Evolutionary conservation across 116 monocot species (phyloP), one percentile per base, ranked within the genome.

Genomic region (Posidonia oceanica): DNA sequence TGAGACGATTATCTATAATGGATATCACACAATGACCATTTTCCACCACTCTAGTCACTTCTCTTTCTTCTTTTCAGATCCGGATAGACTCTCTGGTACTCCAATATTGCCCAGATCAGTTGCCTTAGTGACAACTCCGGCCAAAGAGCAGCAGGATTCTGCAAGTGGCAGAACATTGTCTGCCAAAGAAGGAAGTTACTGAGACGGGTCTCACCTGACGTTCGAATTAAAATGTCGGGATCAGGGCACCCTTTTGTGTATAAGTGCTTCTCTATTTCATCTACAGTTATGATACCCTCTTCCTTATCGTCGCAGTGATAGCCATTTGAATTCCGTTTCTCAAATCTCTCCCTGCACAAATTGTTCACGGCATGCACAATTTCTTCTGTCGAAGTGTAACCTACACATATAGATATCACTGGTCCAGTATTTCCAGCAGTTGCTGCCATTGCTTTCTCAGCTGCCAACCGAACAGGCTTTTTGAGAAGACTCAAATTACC

Each of bases 121-220:
- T 97, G 85, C 53, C 81, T 77, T 2, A 97, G 59, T 12, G 83
- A 85, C 68, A 91, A 91, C 17, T 86, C 84, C 18, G 93, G 93
- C 93, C 88, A 93, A 1, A 88, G 72, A 14, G 74, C 69, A 65
- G 0, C 6, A 12, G 84, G 86, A 42, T 75, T 86, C 66, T 93
- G 88, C 77, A 93, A 69, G 54, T 88, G 86, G 21, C 67, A 69
- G 41, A 36, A 77, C 17, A 76, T 51, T 8, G 84, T 86, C 61
- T 93, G 88, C 84, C 84, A 93, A 15, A 93, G 79, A 61, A 93
- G 93, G 36, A 93, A 93, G 61, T 93, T 93, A 48, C 88, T 93
- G 21, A 93, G 70, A 21, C 93, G 80, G 70, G 88, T 79, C 76
- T 88, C 93, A 2, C 93, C 93, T 6, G 88, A 88, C 29, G 93